These are phyloP conservation scores for Chenopodium formosanum DNA, from an alignment of 148 eudicot species.

Conservation along the genomic window DNA sequence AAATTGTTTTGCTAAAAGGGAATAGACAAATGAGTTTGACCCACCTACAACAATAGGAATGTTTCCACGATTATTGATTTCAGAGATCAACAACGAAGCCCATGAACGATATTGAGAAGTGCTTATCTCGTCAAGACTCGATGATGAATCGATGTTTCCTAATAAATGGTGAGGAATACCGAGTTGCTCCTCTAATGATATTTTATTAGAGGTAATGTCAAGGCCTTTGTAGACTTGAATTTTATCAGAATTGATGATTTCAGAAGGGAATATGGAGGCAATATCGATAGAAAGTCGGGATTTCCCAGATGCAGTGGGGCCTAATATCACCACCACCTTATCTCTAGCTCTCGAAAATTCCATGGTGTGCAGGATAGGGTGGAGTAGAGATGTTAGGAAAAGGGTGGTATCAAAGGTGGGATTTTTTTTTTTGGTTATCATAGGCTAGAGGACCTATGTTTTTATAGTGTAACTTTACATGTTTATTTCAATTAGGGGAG, in stretches of 20 bases:
- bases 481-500: no score
- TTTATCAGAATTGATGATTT: constrained; percentile 56
- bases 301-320: constrained; percentile 58
- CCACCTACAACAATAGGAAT: constrained; percentile 66
- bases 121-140: constrained; percentile 35
- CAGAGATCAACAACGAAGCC: constrained; percentile 31
- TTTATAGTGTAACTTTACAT: no score
- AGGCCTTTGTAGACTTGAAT: no score
- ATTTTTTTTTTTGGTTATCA: no score
- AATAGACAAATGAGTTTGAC: constrained; percentile 67
- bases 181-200: constrained; percentile 35
- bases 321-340: constrained; percentile 46
- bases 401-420: no score
- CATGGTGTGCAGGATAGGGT: no score
- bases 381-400: no score
- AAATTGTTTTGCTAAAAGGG: constrained; percentile 43
- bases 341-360: background rate
- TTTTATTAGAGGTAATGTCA: constrained; percentile 56
- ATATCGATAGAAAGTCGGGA: constrained; percentile 54
- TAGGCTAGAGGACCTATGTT: no score
- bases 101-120: constrained; percentile 40
- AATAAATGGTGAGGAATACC: constrained; percentile 54
- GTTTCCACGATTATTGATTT: constrained; percentile 25
- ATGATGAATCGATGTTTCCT: constrained; percentile 29
- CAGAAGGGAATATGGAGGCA: constrained; percentile 39